Evolutionary conservation across 192 early-diverging fungal genomes (phyloP).

Genomic region (Backusella tuberculispora): DNA sequence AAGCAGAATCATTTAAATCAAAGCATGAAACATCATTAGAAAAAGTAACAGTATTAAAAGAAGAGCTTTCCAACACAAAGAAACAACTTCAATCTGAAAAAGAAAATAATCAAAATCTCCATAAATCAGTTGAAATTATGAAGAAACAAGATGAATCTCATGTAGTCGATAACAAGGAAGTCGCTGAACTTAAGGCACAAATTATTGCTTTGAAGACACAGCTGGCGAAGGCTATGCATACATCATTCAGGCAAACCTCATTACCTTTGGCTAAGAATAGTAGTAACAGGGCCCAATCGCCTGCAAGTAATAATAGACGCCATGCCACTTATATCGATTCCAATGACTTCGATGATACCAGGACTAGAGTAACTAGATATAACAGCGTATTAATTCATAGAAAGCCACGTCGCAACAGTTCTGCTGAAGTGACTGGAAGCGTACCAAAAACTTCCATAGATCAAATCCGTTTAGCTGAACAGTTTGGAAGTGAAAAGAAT

Average conservation of each 20-base stretch:
- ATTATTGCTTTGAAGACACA: conserved; percentile 78
- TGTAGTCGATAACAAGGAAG: conserved; percentile 51
- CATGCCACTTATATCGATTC: conserved; percentile 3
- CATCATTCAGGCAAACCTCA: conserved; percentile 31
- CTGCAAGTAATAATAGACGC: neutral
- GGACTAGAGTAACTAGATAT: neutral
- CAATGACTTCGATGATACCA: neutral
- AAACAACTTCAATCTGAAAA: conserved; percentile 54
- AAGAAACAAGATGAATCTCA: conserved; percentile 53
- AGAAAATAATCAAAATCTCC: conserved; percentile 69
- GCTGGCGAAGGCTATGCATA: conserved; percentile 66
- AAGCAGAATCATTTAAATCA: conserved; percentile 59
- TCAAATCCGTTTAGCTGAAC: conserved; percentile 30
- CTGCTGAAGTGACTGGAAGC: conserved; percentile 40
- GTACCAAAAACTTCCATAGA: conserved; percentile 33
- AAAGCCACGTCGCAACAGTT: conserved; percentile 48
- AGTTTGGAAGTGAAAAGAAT: conserved; percentile 23
- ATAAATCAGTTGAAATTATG: conserved; percentile 47
- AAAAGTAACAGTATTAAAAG: conserved; percentile 61
- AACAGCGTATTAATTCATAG: conserved; percentile 4
- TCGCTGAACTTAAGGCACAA: conserved; percentile 72
- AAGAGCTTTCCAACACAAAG: conserved; percentile 61
- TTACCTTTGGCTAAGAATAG: neutral
- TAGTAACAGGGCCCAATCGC: neutral
- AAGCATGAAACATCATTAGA: conserved; percentile 60